These are phyloP conservation scores for Geotrichum ghanense DNA, from an alignment of 805 yeast genomes.

Conservation along the genomic window DNA sequence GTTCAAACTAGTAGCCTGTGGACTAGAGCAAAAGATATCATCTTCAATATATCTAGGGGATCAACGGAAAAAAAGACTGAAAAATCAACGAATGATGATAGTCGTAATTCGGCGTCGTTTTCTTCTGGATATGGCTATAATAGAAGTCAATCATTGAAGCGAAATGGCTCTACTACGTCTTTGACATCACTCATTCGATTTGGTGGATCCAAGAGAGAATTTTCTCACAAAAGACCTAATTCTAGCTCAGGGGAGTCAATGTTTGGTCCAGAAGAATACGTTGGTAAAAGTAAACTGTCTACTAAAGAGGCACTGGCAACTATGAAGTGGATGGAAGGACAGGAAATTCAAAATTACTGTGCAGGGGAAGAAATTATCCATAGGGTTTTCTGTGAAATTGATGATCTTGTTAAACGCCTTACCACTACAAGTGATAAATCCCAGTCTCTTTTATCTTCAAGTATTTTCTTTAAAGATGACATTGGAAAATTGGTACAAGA, in stretches of 20 bases:
- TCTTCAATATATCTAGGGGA: conserved; percentile 9
- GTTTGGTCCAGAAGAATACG: conserved; percentile 20
- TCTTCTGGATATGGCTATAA: not conserved
- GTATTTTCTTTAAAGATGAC: conserved; percentile 13
- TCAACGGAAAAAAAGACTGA: not conserved
- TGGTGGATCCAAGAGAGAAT: conserved; percentile 12
- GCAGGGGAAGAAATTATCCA: conserved; percentile 27
- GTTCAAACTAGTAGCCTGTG: conserved; percentile 16
- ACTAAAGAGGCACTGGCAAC: conserved; percentile 26
- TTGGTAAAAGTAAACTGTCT: conserved; percentile 21
- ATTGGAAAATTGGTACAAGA: conserved; percentile 17
- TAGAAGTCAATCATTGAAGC: not conserved
- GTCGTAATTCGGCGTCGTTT: not conserved
- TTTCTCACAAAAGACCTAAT: conserved; percentile 17
- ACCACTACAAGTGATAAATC: conserved; percentile 21
- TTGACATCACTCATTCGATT: conserved; percentile 16
- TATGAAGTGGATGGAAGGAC: conserved; percentile 19
- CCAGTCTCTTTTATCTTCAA: conserved; percentile 9
- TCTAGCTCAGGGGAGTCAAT: conserved; percentile 10
- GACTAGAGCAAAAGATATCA: conserved; percentile 19
- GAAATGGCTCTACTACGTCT: conserved; percentile 7
- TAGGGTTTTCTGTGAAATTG: conserved; percentile 25
- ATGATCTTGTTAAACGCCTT: conserved; percentile 17
- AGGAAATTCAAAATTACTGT: conserved; percentile 24
- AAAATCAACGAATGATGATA: conserved; percentile 4